Evolutionary conservation across 371 early-diverging fungal genomes (phyloP).

Genomic region (Sporodiniella umbellata): DNA sequence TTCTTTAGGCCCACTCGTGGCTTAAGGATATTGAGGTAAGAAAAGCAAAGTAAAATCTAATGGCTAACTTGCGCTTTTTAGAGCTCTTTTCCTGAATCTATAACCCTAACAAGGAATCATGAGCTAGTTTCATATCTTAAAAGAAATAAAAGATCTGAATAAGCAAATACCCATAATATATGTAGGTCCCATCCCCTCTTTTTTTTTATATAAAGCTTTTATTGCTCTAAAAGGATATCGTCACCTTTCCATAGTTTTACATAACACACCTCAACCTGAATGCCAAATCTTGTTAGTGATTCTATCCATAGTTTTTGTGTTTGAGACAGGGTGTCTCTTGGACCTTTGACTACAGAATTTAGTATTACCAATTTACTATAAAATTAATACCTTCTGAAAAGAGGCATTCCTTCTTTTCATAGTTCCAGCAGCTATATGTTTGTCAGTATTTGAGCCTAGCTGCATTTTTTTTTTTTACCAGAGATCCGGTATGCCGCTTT

Average conservation of each 20-base stretch:
- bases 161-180: not conserved
- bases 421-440: slow-evolving; percentile 62
- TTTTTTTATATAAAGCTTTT: not conserved
- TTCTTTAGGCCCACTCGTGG: slow-evolving; percentile 19
- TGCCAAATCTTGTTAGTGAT: slow-evolving; percentile 45
- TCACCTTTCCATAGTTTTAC: slow-evolving; percentile 55
- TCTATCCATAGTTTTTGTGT: slow-evolving; percentile 78
- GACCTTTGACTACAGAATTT: slow-evolving; percentile 64
- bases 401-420: slow-evolving; percentile 46
- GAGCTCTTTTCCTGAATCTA: not conserved
- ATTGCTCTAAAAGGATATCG: slow-evolving; percentile 26
- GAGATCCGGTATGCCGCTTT: slow-evolving; percentile 71
- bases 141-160: not conserved
- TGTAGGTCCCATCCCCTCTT: not conserved
- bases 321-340: slow-evolving; percentile 69
- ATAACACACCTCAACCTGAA: slow-evolving; percentile 66
- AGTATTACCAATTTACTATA: slow-evolving; percentile 40
- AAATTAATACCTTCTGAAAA: slow-evolving; percentile 62
- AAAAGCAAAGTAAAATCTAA: not conserved
- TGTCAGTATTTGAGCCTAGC: too few relatives aligned
- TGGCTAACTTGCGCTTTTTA: not conserved
- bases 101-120: not conserved
- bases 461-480: slow-evolving; percentile 57
- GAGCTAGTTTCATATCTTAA: slow-evolving; percentile 2
- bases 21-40: slow-evolving; percentile 17